These are phyloP conservation scores for Pyrus bretschneideri DNA, from an alignment of 306 rosid genomes.

Conservation along the genomic window DNA sequence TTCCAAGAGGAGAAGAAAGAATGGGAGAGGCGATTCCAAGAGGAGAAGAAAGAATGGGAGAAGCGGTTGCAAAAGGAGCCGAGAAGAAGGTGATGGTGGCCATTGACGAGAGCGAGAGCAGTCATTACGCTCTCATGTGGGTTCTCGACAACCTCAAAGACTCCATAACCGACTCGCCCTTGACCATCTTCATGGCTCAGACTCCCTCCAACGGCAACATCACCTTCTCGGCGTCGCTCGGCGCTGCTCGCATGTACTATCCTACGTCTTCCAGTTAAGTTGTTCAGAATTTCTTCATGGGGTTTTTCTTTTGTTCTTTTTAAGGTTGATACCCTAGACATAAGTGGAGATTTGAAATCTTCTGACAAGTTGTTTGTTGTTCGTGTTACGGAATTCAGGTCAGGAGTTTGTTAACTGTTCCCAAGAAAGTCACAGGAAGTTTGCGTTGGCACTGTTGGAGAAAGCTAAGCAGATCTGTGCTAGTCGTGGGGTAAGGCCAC, in stretches of 20 bases:
- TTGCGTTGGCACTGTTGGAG: slow-evolving; percentile 30
- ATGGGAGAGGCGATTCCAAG: not conserved
- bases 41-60: slow-evolving; percentile 5
- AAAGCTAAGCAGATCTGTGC: slow-evolving; percentile 45
- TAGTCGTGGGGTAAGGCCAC: slow-evolving; percentile 32
- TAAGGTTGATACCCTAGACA: not conserved
- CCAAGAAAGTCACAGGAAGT: slow-evolving; percentile 34
- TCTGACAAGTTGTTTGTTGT: not conserved
- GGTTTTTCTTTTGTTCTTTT: not conserved
- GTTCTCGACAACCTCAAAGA: slow-evolving; percentile 38
- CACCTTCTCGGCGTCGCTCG: slow-evolving; percentile 32
- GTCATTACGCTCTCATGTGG: slow-evolving; percentile 46
- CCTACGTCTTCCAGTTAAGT: slow-evolving; percentile 35
- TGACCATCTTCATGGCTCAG: slow-evolving; percentile 43
- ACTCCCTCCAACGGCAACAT: slow-evolving; percentile 17
- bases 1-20: not conserved
- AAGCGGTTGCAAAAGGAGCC: not conserved
- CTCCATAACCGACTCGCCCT: slow-evolving; percentile 16
- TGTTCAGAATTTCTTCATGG: not conserved
- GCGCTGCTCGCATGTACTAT: slow-evolving; percentile 35
- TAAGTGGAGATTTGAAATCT: not conserved
- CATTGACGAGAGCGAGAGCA: slow-evolving; percentile 42
- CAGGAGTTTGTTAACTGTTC: slow-evolving; percentile 18
- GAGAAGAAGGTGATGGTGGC: slow-evolving; percentile 48
- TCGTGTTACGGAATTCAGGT: slow-evolving; percentile 16